Percentiles rank a stretch among this genome's conserved stretches.
phyloP scores from a whole-genome alignment of 2,329 filamentous ascomycete species.

The Neurospora sp. region DNA sequence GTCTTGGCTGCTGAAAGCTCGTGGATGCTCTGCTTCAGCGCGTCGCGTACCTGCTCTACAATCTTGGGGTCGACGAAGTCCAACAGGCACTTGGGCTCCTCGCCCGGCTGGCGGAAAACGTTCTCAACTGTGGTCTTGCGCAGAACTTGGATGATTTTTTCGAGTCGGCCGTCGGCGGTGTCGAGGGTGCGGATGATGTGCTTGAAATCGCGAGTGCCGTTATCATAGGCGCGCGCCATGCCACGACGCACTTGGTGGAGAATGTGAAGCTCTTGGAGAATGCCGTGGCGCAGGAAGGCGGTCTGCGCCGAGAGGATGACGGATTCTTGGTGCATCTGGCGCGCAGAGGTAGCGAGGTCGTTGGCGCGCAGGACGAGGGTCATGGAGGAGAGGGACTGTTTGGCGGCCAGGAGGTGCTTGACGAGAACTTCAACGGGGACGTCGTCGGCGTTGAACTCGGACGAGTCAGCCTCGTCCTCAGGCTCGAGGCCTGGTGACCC shows the following conservation, averaged over 20 bases:
- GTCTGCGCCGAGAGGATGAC: slow-evolving; percentile 62
- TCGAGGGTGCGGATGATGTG: slow-evolving; percentile 56
- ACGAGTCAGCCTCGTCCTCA: slow-evolving; percentile 9
- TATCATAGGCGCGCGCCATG: slow-evolving; percentile 46
- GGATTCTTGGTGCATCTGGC: slow-evolving; percentile 66
- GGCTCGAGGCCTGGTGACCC: slow-evolving; percentile 4
- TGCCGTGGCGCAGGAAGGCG: slow-evolving; percentile 54
- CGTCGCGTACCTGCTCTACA: slow-evolving; percentile 54
- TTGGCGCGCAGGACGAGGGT: slow-evolving; percentile 76
- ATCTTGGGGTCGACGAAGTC: slow-evolving; percentile 69
- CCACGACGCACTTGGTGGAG: slow-evolving; percentile 40
- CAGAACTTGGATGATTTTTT: slow-evolving; percentile 56
- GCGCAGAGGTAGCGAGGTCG: slow-evolving; percentile 69
- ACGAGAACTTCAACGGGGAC: slow-evolving; percentile 67
- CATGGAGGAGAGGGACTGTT: slow-evolving; percentile 78
- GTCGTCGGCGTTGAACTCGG: slow-evolving; percentile 26
- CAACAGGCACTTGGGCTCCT: slow-evolving; percentile 52
- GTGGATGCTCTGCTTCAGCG: slow-evolving; percentile 60
- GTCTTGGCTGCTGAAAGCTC: slow-evolving; percentile 59
- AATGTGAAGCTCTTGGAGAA: slow-evolving; percentile 45
- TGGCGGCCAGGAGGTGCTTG: slow-evolving; percentile 73
- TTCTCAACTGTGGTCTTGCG: slow-evolving; percentile 54
- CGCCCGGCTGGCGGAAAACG: slow-evolving; percentile 48
- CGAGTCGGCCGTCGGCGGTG: slow-evolving; percentile 52
- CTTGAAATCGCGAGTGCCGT: slow-evolving; percentile 49